Evolutionary conservation across 306 rosid genomes (phyloP).

Genomic region (Citrullus amarus): DNA sequence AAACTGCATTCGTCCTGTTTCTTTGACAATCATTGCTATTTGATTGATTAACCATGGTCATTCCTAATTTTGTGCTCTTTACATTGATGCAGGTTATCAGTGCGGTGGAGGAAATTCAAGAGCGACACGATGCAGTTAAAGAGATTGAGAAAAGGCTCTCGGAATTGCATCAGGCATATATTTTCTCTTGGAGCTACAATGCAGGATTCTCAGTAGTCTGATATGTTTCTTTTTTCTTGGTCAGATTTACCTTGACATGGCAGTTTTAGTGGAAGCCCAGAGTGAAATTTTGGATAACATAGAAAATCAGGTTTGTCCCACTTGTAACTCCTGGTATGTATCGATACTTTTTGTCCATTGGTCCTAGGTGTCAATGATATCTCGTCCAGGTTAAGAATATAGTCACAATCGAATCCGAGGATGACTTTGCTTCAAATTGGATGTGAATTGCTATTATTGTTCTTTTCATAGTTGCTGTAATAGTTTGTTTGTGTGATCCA

Average conservation of each 20-base stretch:
- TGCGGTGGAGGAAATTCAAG: constrained; percentile 92
- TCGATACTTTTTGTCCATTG: constrained; percentile 11
- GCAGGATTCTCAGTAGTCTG: not conserved
- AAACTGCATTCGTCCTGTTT: not conserved
- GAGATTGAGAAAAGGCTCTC: constrained; percentile 91
- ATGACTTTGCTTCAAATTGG: constrained; percentile 69
- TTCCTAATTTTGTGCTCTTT: not conserved
- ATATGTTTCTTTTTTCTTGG: not conserved
- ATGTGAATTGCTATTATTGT: constrained; percentile 73
- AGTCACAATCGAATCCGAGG: constrained; percentile 65
- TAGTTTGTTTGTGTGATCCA: constrained; percentile 55
- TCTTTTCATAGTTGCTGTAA: constrained; percentile 55
- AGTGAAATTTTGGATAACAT: constrained; percentile 87
- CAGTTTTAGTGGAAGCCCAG: constrained; percentile 92
- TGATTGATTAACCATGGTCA: not conserved
- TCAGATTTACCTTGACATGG: constrained; percentile 90
- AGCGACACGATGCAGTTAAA: constrained; percentile 81
- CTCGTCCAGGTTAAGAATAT: constrained; percentile 60
- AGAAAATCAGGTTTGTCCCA: constrained; percentile 71
- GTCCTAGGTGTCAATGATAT: constrained; percentile 28
- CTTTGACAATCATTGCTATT: not conserved
- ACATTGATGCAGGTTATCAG: constrained; percentile 46
- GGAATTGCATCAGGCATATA: constrained; percentile 82
- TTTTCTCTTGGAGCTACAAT: not conserved
- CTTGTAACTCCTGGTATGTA: not conserved